Evolutionary conservation across 257 asterid genomes (phyloP).

Genomic region (Galeopsis tetrahit): DNA sequence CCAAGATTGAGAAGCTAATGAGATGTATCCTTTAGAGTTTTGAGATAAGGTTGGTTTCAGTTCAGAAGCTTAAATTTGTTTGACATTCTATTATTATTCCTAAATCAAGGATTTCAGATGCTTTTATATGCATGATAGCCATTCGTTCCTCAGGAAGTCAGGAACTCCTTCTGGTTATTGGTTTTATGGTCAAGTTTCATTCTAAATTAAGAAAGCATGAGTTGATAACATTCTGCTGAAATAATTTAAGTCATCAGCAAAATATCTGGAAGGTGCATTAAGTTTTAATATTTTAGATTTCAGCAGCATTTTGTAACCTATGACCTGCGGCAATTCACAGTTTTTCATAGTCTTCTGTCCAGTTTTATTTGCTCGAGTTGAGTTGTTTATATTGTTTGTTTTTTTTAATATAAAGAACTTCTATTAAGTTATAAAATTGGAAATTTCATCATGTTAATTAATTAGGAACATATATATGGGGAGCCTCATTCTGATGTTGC

Average conservation of each 20-base stretch:
- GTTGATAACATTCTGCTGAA: conserved; percentile 9
- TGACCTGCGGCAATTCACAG: not conserved
- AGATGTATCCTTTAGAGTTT: conserved; percentile 15
- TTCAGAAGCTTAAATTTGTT: not conserved
- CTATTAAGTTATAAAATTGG: not conserved
- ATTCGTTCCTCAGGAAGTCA: no score
- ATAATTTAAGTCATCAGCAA: not conserved
- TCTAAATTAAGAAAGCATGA: not conserved
- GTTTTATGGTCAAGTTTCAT: not conserved
- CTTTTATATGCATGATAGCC: not conserved
- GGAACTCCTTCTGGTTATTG: no score
- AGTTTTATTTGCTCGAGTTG: not conserved
- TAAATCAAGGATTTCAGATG: conserved; percentile 13
- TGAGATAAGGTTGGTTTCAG: conserved; percentile 15
- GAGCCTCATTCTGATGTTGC: conserved; percentile 22
- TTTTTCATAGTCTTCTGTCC: conserved; percentile 5
- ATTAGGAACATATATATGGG: not conserved
- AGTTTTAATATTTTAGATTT: conserved; percentile 6
- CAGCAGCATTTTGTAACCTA: conserved; percentile 8
- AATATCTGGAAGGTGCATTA: conserved; percentile 4
- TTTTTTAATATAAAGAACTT: not conserved
- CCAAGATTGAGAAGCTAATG: conserved; percentile 20
- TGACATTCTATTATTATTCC: not conserved
- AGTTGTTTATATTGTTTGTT: not conserved
- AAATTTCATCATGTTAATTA: conserved; percentile 16